phyloP scores from a whole-genome alignment of 129 eudicot genomes.

The Lonicera japonica region DNA sequence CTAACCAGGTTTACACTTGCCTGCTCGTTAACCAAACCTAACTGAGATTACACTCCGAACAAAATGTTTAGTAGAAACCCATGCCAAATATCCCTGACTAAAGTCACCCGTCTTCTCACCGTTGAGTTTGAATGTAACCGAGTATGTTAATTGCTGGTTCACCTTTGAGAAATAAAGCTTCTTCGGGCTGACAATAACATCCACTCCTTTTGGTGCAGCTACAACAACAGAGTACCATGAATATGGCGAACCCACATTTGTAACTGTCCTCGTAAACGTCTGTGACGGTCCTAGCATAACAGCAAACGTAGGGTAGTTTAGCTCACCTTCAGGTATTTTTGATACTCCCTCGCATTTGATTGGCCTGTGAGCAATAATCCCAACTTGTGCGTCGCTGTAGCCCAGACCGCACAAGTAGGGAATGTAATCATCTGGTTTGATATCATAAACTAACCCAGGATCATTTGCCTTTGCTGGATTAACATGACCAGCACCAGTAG shows the following conservation, averaged over 20 bases:
- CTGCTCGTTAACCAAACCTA: neutral
- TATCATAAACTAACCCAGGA: constrained; percentile 29
- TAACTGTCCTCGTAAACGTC: constrained; percentile 8
- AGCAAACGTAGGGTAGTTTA: constrained; percentile 22
- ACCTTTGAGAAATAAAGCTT: neutral
- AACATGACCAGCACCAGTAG: constrained; percentile 23
- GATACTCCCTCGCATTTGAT: constrained; percentile 14
- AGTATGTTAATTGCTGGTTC: constrained; percentile 6
- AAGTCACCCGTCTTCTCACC: neutral
- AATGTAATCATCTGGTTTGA: constrained; percentile 3
- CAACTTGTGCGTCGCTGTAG: constrained; percentile 20
- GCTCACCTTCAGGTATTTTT: constrained; percentile 18
- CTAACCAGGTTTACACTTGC: too few relatives aligned
- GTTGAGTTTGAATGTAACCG: constrained; percentile 1
- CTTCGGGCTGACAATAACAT: constrained; percentile 1
- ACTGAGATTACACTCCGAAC: constrained; percentile 12
- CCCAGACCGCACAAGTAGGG: constrained; percentile 21
- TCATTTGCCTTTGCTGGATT: constrained; percentile 21
- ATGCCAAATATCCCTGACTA: constrained; percentile 11
- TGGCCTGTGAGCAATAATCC: neutral
- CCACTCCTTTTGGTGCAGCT: constrained; percentile 11
- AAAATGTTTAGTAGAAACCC: constrained; percentile 6
- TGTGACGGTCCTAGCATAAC: neutral
- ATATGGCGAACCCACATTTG: constrained; percentile 9
- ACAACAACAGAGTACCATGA: constrained; percentile 5